Evolutionary conservation across 768 basidiomycete genomes (phyloP), one percentile per base, ranked within the genome.

Genomic region (Tricholoma hemisulphureum): DNA sequence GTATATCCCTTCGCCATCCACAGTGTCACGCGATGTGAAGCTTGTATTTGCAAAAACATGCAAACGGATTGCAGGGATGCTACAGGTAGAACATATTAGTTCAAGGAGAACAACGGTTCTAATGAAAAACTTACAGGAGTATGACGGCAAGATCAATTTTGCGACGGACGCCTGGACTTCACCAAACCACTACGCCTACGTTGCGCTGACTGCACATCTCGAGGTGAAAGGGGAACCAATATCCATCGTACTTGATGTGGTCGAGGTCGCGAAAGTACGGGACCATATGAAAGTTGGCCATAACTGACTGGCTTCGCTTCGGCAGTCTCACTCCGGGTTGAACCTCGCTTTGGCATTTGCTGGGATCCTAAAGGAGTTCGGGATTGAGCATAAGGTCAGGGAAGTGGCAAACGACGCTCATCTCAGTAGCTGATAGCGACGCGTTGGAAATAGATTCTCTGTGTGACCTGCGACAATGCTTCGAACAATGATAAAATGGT

Each of bases 141-240:
- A 72, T 51, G 58, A 69, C 0, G 71, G 75, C 1, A 23, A 51
- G 2, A 35, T 77, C 2, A 74, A 58, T 48, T 74, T 76, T 53
- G 65, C 66, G 0, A 72, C 69, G 0, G 72, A 77, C 59, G 65
- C 62, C 0, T 77, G 73, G 74, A 73, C 74, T 0, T 73, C 69
- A 0, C 67, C 70, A 0, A 76, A 76, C 57, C 70, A 75, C 39
- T n/a, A 59, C 0, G 67, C 69, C 0, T 71, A 63, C 32, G 56
- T 74, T 1, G 70, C 69, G 0, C 45, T 71, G 23, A 65, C 64
- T 0, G 73, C 70, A 0, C 74, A 76, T 32, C 60, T 73, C 14
- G 64, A 71, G 21, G n/a, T 65, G 4, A 48, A 74, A 0, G 72
- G 73, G 0, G 23, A 50, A 16, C 65, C 64, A 0, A 29, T 73